These are phyloP conservation scores for Xerophyta viscosa DNA, from an alignment of 106 monocot genomes.

Conservation along the genomic window DNA sequence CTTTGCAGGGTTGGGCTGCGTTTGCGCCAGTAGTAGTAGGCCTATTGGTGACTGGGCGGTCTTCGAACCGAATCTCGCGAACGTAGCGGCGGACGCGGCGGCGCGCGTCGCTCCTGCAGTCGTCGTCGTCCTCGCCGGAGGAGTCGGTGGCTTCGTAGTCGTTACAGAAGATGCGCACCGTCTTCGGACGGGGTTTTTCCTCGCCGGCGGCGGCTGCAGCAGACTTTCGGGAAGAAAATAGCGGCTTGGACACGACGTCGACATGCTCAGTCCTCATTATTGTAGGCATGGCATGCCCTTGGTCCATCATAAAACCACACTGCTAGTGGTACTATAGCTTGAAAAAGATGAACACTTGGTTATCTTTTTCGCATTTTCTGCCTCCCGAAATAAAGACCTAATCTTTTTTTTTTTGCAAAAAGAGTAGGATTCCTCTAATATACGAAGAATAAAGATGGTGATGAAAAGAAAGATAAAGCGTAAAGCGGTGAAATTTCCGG, in stretches of 20 bases:
- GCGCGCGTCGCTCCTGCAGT: background rate
- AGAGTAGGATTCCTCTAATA: background rate
- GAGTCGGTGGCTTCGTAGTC: conserved; percentile 69
- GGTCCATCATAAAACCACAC: background rate
- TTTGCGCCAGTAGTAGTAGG: background rate
- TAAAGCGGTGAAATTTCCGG: conserved; percentile 14
- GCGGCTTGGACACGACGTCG: conserved; percentile 25
- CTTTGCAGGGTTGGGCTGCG: background rate
- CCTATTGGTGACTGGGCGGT: background rate
- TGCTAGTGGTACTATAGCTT: no score
- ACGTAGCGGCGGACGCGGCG: conserved; percentile 40
- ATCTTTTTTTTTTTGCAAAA: background rate
- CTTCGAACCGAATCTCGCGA: conserved; percentile 44
- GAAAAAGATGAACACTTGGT: no score
- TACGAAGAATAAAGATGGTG: background rate
- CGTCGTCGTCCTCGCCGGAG: conserved; percentile 28
- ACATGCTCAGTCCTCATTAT: conserved; percentile 27
- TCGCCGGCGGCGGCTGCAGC: background rate
- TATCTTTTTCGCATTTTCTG: background rate
- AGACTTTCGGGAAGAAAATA: background rate
- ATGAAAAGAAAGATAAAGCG: background rate
- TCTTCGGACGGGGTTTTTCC: conserved; percentile 3
- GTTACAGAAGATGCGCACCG: conserved; percentile 31
- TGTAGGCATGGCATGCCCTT: background rate
- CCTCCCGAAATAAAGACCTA: background rate